A percentile compares a stretch with the other conserved stretches of the same genome.
These are phyloP conservation scores for Cryptococcus sp. DNA, from an alignment of 1,284 basidiomycete species.

Conservation along the genomic window DNA sequence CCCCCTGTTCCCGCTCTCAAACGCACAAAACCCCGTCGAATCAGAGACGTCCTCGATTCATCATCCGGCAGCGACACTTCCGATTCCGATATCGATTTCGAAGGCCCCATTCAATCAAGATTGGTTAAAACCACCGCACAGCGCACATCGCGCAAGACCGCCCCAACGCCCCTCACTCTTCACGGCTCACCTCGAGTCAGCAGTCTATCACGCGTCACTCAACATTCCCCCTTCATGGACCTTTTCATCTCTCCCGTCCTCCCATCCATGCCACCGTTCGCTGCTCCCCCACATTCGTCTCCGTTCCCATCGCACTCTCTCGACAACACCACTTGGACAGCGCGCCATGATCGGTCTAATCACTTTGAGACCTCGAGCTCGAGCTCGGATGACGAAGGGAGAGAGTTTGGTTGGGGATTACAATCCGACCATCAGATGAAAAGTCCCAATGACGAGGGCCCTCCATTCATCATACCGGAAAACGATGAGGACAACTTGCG, in stretches of 20 bases:
- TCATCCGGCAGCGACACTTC: conserved; percentile 42
- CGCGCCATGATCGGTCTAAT: conserved; percentile 27
- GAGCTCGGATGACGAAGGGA: conserved; percentile 46
- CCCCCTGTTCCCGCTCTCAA: background rate
- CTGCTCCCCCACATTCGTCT: conserved; percentile 28
- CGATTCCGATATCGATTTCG: conserved; percentile 41
- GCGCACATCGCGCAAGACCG: conserved; percentile 24
- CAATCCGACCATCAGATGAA: conserved; percentile 36
- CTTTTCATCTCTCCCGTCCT: conserved; percentile 36
- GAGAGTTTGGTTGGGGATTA: conserved; percentile 43
- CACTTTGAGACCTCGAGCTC: conserved; percentile 39
- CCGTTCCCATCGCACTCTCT: conserved; percentile 50
- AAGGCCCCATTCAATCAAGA: conserved; percentile 10
- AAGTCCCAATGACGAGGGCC: conserved; percentile 27
- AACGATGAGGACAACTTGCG: conserved; percentile 43
- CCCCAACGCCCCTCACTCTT: conserved; percentile 30
- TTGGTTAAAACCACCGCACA: conserved; percentile 4
- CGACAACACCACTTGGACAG: conserved; percentile 50
- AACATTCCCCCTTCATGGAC: conserved; percentile 34
- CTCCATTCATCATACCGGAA: conserved; percentile 26
- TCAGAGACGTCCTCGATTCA: conserved; percentile 33
- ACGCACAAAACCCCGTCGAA: conserved; percentile 3
- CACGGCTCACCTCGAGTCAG: conserved; percentile 17
- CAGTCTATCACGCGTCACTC: conserved; percentile 13
- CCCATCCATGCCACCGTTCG: conserved; percentile 18